Percentiles rank a stretch among this genome's conserved stretches.
These are phyloP conservation scores for Cladorrhinum sp. DNA, from an alignment of 2,329 filamentous ascomycete genomes.

Conservation along the genomic window DNA sequence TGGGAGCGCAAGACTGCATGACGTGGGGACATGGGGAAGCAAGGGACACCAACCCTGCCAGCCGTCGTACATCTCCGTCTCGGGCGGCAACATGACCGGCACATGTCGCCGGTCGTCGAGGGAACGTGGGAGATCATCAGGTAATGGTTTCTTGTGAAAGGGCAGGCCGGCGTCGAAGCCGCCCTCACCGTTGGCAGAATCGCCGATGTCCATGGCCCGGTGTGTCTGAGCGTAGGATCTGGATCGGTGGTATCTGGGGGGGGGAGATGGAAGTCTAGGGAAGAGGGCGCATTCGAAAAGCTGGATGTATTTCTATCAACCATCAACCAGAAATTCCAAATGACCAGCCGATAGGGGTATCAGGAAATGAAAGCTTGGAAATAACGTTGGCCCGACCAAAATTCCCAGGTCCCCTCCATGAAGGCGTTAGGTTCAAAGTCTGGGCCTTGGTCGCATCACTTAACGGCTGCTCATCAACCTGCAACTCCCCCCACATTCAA, in stretches of 20 bases:
- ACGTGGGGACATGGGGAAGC: constrained; percentile 20
- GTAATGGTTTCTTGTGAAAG: constrained; percentile 55
- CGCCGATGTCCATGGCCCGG: constrained; percentile 59
- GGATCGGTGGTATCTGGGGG: constrained; percentile 10
- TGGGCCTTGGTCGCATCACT: constrained; percentile 8
- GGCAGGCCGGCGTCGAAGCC: constrained; percentile 25
- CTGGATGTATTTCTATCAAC: not conserved
- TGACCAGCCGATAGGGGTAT: not conserved
- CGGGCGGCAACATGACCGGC: constrained; percentile 63
- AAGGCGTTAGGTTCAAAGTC: constrained; percentile 11
- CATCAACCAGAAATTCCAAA: not conserved
- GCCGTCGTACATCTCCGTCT: constrained; percentile 97
- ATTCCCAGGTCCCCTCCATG: constrained; percentile 5
- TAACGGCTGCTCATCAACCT: constrained; percentile 11
- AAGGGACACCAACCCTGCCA: constrained; percentile 72
- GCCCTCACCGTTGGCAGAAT: constrained; percentile 40
- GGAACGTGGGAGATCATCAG: constrained; percentile 83
- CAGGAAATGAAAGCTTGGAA: constrained; percentile 3
- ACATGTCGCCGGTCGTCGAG: constrained; percentile 80
- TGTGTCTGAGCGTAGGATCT: constrained; percentile 26
- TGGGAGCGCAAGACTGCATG: constrained; percentile 5
- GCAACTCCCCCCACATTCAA: constrained; percentile 14
- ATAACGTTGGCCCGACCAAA: not conserved
- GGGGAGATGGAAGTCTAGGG: not conserved
- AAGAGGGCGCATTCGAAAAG: constrained; percentile 11